A percentile compares a stretch with the other conserved stretches of the same genome.
Conservation (phyloP, 2,329 filamentous ascomycete species). For the Cryphonectria carpinicola region DNA sequence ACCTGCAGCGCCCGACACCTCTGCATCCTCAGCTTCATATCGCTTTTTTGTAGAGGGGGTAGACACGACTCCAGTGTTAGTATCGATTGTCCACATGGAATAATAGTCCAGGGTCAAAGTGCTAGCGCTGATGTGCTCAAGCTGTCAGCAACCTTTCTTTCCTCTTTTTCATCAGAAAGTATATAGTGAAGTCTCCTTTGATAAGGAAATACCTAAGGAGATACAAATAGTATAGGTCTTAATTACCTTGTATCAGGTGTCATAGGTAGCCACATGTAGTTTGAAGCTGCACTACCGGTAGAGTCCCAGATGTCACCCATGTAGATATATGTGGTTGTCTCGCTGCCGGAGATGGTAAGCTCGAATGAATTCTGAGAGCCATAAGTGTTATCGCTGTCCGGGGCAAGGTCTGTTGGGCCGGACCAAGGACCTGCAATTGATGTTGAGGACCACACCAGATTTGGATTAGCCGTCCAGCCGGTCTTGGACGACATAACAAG, state of each 20-base stretch:
- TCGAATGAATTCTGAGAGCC: slow-evolving; percentile 43
- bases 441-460: slow-evolving; percentile 42
- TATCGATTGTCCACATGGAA: slow-evolving; percentile 46
- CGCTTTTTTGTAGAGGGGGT: too few species aligned
- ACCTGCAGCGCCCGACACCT: too few species aligned
- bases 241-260: slow-evolving; percentile 37
- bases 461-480: slow-evolving; percentile 42
- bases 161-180: too few species aligned
- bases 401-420: slow-evolving; percentile 42
- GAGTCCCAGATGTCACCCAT: slow-evolving; percentile 45
- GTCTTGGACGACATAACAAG: slow-evolving; percentile 44
- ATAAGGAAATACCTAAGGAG: too few species aligned
- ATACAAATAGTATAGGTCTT: too few species aligned
- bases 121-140: slow-evolving; percentile 31
- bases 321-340: slow-evolving; percentile 41
- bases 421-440: slow-evolving; percentile 40
- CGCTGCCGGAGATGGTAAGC: slow-evolving; percentile 39
- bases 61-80: slow-evolving; percentile 37
- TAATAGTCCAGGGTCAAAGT: slow-evolving; percentile 43
- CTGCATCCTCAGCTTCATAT: too few species aligned
- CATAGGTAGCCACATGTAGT: slow-evolving; percentile 47
- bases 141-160: too few species aligned
- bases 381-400: slow-evolving; percentile 41
- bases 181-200: too few species aligned
- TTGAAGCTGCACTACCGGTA: slow-evolving; percentile 39